Base-by-base conservation (phyloP, 441 rosid genomes). In the California macrophylla region DNA sequence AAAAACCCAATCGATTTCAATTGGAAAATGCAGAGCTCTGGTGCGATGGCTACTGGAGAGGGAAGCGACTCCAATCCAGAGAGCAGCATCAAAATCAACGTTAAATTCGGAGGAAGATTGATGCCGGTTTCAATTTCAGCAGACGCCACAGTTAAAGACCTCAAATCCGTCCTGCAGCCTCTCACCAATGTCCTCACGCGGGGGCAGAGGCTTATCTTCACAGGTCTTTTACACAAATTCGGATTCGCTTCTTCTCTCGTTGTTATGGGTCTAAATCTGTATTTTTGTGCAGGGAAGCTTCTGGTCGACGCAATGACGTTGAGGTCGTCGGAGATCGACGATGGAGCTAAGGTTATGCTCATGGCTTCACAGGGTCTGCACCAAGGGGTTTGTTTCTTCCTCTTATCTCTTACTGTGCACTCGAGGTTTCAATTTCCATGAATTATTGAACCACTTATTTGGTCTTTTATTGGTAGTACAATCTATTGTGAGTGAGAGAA, bases 151-250 rank as follows among this genome's bases (percentile, higher is more conserved):
- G 66, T 85, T 76, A 81, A 81, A 79, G 86, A 85, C 40, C 79
- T 93, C 24, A 93, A 93, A 75, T 79, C 83, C 45, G 85, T 82
- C 71, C 94, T 91, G 25, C 93, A 88, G 74, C 85, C 96, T 8
- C 86, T 88, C 83, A 93, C 98, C 75, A 80, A 91, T 67, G 97
- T 91, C 71, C 97, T 93, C 73, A 88, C 97, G 61, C 96, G 97
- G 13, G 97, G 96, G 30, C 98, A 91, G 74, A 91, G 86, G 80
- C 89, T 93, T 82, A 93, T 93, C 72, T 89, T 76, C 74, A 91
- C 87, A 84, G 98, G 97, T 93, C 62, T 70, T 23, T 0, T 18
- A 16, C 60, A 1, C 23, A 8, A 16, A 52, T 20, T 6, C 12
- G 10, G 18, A 23, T 64, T 13, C 3, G 5, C 10, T 6, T 36